Evolutionary conservation across 257 asterid species (phyloP).

Genomic region (Plantago elongata): DNA sequence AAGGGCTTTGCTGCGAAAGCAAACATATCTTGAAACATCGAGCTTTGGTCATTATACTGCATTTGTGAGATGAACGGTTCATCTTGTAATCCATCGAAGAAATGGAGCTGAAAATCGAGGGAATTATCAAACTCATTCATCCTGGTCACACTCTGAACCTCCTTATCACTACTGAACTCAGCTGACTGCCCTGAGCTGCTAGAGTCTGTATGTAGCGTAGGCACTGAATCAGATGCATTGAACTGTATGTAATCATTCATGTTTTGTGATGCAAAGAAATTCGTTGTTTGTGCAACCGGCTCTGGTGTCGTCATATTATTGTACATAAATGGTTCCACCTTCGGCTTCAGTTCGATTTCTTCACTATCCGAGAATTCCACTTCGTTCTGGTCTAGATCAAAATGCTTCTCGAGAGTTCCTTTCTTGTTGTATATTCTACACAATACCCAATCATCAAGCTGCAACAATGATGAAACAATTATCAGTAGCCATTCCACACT

Average conservation of each 20-base stretch:
- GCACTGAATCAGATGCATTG: conserved; percentile 47
- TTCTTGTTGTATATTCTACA: conserved; percentile 67
- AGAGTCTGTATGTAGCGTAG: conserved; percentile 54
- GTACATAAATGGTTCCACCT: conserved; percentile 4
- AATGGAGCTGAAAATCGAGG: conserved; percentile 28
- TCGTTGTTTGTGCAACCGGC: conserved; percentile 11
- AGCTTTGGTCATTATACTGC: conserved; percentile 29
- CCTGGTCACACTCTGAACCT: conserved; percentile 59
- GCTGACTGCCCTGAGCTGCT: conserved; percentile 62
- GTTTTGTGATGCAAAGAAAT: conserved; percentile 1
- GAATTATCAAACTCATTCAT: conserved; percentile 33
- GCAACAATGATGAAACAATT: conserved; percentile 19
- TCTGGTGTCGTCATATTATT: conserved; percentile 5
- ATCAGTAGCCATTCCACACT: not conserved
- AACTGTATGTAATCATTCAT: conserved; percentile 26
- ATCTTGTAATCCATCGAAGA: conserved; percentile 30
- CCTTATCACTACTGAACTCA: conserved; percentile 42
- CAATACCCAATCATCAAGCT: conserved; percentile 62
- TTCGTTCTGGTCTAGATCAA: conserved; percentile 32
- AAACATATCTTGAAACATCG: conserved; percentile 32
- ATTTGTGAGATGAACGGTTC: conserved; percentile 34
- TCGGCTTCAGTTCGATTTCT: conserved; percentile 49
- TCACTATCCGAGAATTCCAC: conserved; percentile 45
- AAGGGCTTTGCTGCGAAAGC: conserved; percentile 29
- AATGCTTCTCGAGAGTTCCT: conserved; percentile 45